Base-by-base conservation (phyloP, 73 alveolate species). In the Durusdinium trenchii region DNA sequence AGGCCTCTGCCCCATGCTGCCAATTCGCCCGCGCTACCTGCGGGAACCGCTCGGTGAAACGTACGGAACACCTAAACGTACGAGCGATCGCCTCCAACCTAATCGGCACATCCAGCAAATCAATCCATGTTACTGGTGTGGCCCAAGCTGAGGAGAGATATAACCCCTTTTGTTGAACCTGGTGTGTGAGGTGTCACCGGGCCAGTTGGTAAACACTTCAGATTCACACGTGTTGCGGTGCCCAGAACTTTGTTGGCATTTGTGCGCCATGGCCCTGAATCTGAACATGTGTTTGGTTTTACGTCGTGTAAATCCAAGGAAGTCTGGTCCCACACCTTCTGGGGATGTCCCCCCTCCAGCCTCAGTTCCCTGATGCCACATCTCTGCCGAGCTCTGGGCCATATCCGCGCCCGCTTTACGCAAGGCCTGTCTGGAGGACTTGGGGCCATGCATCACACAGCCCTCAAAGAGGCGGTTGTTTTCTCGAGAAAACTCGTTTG, bases 1-100 rank as follows among this genome's bases (percentile, higher is more conserved):
- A 91, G 2, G 97, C 97, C 47, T 91, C 97, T 5, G 97, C 97
- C 45, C 97, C 97, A 38, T 91, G 97, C 54, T 91, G 97, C 97
- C 97, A 91, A 48, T 91, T 91, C 46, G 97, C 87, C 32, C 97
- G 86, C 32, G 97, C 97, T 87, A 91, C 97, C 97, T 91, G 64
- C 32, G 52, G 18, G 28, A 0, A 16, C 5, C 50, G 1, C 52
- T 6, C 5, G 40, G 7, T 62, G 76, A 6, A 6, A 62, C 36
- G 36, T 6, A 6, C 32, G 4, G 76, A 62, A 62, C 18, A 26
- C 6, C 40, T 62, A 10, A 20, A 62, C 18, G 32, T 6, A 62
- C 36, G 32, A 35, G 32, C 43, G 36, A 62, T 20, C 7, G 36
- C 6, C 18, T 62, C 36, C 76, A 10, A 6, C 76, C 32, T 6